Evolutionary conservation across 1,284 basidiomycete species (phyloP).

Genomic region (Sporisorium reilianum): DNA sequence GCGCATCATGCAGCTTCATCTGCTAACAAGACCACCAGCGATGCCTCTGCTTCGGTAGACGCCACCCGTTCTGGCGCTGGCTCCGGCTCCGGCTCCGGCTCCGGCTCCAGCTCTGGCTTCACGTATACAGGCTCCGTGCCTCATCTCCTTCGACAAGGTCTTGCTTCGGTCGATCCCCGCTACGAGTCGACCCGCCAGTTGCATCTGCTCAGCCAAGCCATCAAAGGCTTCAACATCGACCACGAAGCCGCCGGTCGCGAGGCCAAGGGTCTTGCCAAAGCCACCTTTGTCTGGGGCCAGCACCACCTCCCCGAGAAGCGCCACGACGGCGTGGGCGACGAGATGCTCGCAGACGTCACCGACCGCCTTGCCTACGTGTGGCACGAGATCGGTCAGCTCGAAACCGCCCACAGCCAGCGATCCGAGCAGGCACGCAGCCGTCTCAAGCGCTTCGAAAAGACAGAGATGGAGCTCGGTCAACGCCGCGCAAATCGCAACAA

Average conservation of each 20-base stretch:
- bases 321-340: constrained; percentile 57
- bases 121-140: constrained; percentile 58
- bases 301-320: constrained; percentile 55
- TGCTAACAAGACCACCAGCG: constrained; percentile 11
- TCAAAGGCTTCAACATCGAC: constrained; percentile 62
- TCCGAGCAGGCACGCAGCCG: constrained; percentile 50
- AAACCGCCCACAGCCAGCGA: constrained; percentile 52
- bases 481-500: constrained; percentile 51
- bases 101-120: constrained; percentile 34
- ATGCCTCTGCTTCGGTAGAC: constrained; percentile 11
- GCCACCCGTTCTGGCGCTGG: constrained; percentile 14
- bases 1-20: constrained; percentile 41
- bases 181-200: constrained; percentile 59
- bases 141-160: constrained; percentile 55
- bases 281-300: constrained; percentile 59
- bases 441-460: constrained; percentile 56
- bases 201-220: constrained; percentile 54
- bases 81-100: constrained; percentile 18
- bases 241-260: constrained; percentile 56
- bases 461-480: constrained; percentile 53
- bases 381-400: constrained; percentile 58
- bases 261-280: constrained; percentile 52
- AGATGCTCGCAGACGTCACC: constrained; percentile 52
- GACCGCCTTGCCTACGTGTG: constrained; percentile 62
- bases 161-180: constrained; percentile 62